phyloP scores from a whole-genome alignment of 441 rosid genomes.

The Erodium texanum region DNA sequence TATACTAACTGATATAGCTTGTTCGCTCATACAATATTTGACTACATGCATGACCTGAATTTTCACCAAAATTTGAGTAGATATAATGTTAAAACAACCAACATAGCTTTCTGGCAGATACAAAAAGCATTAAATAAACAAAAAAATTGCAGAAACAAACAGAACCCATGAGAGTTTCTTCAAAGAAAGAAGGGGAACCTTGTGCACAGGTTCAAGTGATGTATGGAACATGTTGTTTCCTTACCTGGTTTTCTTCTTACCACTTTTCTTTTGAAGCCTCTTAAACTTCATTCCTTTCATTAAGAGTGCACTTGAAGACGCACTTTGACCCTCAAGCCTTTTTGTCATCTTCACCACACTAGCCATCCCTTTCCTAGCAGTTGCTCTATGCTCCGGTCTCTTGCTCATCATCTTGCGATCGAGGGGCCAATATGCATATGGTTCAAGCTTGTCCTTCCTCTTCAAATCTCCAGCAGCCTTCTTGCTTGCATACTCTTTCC shows the following conservation, averaged over 20 bases:
- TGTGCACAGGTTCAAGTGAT: too few relatives aligned
- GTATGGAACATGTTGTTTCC: too few relatives aligned
- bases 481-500: conserved; percentile 77
- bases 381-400: conserved; percentile 73
- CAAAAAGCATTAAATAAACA: too few relatives aligned
- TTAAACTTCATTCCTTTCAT: conserved; percentile 28
- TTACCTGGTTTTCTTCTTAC: conserved; percentile 20
- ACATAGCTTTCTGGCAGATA: too few relatives aligned
- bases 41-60: too few relatives aligned
- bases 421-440: conserved; percentile 94
- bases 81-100: too few relatives aligned
- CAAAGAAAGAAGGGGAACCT: too few relatives aligned
- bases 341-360: conserved; percentile 70
- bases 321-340: conserved; percentile 76
- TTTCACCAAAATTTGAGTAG: too few relatives aligned
- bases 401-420: conserved; percentile 96
- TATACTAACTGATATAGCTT: too few relatives aligned
- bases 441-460: conserved; percentile 87
- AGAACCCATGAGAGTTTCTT: too few relatives aligned
- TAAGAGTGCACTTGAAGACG: conserved; percentile 36
- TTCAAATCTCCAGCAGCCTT: conserved; percentile 84
- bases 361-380: conserved; percentile 85
- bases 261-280: conserved; percentile 34
- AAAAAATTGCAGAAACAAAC: too few relatives aligned
- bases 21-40: too few relatives aligned